phyloP scores from a whole-genome alignment of 805 yeast genomes.

The Metschnikowia orientalis region DNA sequence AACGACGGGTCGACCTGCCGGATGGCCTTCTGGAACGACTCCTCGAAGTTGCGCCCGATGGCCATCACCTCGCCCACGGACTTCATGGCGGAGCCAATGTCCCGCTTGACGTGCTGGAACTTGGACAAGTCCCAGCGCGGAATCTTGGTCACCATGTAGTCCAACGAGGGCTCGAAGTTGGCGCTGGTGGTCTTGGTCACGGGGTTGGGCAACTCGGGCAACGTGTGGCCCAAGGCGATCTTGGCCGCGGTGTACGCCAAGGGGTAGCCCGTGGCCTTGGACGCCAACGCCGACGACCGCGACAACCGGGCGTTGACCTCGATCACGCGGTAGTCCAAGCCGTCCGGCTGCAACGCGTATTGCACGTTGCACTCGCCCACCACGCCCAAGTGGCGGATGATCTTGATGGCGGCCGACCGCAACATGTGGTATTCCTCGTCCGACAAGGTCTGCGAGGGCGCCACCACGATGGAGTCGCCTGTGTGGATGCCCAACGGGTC shows the following conservation, averaged over 20 bases:
- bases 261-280: constrained; percentile 98
- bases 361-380: constrained; percentile 99
- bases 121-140: constrained; percentile 98
- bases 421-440: constrained; percentile 98
- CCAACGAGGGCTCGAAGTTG: constrained; percentile 94
- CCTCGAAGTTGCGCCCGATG: constrained; percentile 96
- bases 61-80: constrained; percentile 99
- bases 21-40: constrained; percentile 94
- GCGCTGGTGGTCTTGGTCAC: constrained; percentile 96
- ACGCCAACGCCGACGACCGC: constrained; percentile 95
- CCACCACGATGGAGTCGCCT: constrained; percentile 98
- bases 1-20: constrained; percentile 92
- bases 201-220: constrained; percentile 93
- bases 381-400: constrained; percentile 95
- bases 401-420: constrained; percentile 94
- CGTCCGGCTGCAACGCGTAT: constrained; percentile 93
- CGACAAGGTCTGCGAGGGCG: constrained; percentile 95
- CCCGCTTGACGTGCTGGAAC: constrained; percentile 92
- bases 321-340: constrained; percentile 91
- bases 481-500: constrained; percentile 98
- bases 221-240: constrained; percentile 89
- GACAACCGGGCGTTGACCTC: constrained; percentile 97
- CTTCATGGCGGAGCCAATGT: constrained; percentile 94
- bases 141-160: constrained; percentile 93
- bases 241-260: constrained; percentile 98